Conservation (phyloP, 345 rosid species). For the Mangifera indica region DNA sequence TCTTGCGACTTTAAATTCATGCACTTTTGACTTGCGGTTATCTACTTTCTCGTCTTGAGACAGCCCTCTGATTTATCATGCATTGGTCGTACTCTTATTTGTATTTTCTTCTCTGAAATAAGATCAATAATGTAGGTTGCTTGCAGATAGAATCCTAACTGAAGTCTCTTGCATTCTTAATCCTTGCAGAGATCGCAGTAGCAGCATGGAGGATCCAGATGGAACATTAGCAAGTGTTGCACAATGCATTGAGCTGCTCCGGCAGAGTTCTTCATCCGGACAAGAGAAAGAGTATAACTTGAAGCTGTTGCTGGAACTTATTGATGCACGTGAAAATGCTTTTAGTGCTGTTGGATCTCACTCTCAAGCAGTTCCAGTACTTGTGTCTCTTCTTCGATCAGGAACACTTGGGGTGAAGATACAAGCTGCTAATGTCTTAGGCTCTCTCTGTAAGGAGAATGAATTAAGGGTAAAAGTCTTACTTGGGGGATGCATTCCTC, state of each 20-base stretch:
- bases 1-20: not conserved
- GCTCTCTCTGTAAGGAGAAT: constrained; percentile 97
- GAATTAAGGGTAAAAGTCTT: constrained; percentile 95
- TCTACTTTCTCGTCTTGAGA: not conserved
- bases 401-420: constrained; percentile 91
- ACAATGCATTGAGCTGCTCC: constrained; percentile 95
- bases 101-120: not conserved
- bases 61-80: not conserved
- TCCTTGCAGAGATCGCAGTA: constrained; percentile 76
- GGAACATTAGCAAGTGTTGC: constrained; percentile 99
- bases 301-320: constrained; percentile 90
- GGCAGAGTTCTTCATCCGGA: constrained; percentile 79
- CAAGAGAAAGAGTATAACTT: constrained; percentile 88
- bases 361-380: constrained; percentile 99
- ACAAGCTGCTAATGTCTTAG: constrained; percentile 93
- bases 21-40: not conserved
- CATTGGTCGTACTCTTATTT: not conserved
- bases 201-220: constrained; percentile 99
- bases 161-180: constrained; percentile 25
- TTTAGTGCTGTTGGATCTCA: constrained; percentile 99
- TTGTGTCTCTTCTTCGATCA: constrained; percentile 98
- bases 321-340: constrained; percentile 90
- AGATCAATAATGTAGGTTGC: not conserved
- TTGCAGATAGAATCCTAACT: constrained; percentile 11
- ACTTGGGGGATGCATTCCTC: constrained; percentile 99